phyloP scores from a whole-genome alignment of 495 filamentous ascomycete genomes.

The Penicillium waksmanii region DNA sequence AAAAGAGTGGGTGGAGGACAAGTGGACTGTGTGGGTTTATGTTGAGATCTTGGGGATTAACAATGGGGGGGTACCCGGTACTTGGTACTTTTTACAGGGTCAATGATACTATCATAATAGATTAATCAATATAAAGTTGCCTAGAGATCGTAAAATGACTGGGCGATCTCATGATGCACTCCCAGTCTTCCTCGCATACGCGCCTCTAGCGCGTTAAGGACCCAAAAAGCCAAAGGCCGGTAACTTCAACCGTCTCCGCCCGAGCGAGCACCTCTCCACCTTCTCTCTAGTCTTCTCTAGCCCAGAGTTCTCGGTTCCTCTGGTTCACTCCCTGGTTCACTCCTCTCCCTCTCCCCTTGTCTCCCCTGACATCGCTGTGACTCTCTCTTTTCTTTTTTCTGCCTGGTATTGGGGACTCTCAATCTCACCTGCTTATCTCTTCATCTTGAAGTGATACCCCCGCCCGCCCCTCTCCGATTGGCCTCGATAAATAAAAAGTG shows the following conservation, averaged over 20 bases:
- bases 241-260: conserved; percentile 18
- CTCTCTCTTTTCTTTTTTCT: conserved; percentile 1
- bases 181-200: not conserved
- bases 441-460: not conserved
- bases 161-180: no score
- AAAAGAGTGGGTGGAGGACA: no score
- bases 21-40: conserved; percentile 1
- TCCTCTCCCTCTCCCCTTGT: conserved; percentile 1
- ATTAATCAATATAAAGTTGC: no score
- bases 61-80: no score
- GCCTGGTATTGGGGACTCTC: not conserved
- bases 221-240: not conserved
- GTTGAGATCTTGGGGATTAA: not conserved
- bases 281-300: no score
- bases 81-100: no score
- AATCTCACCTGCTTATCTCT: not conserved
- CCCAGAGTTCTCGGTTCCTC: conserved; percentile 7
- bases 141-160: no score
- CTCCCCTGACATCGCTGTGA: conserved; percentile 3
- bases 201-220: conserved; percentile 23
- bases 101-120: no score
- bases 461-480: conserved; percentile 4
- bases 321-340: conserved; percentile 1
- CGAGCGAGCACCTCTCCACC: conserved; percentile 4
- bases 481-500: not conserved